Evolutionary conservation across 1,284 basidiomycete genomes (phyloP), one percentile per base, ranked within the genome.

Genomic region (Irpex sp.): DNA sequence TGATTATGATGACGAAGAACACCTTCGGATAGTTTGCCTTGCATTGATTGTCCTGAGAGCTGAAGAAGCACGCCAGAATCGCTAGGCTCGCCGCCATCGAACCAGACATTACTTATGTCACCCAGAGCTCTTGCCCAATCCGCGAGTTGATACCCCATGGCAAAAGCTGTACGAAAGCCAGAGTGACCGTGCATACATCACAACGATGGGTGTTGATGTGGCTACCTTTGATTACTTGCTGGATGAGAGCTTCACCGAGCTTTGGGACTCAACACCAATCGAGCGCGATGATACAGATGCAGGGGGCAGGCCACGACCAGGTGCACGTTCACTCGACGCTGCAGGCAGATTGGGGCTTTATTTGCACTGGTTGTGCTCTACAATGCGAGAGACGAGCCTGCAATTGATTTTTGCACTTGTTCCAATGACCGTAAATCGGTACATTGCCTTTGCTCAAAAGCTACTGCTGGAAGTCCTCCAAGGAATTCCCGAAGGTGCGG

Each of bases 121-220:
- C 4, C 62, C 71, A 3, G 60, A 79, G 9, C 73, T 81, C 1
- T 66, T 77, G 0, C 74, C 75, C 0, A 71, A 79, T 64, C 78
- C 78, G 17, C 68, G 75, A 0, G 1, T 26, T 0, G 64, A 62
- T 5, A 80, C 78, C 6, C 74, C 79, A 19, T 81, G 79, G 79
- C 75, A 77, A 56, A 19, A 21, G 0, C 72, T 81, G 0, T 76
- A 70, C 52, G 34, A 64, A 0, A 73, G 71, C 54, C 64, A 61
- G 8, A 72, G 71, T 66, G 76, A 82, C 62, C 66, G 74, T 0
- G 82, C 79, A 5, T 83, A 75, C 64, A 81, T 83, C 52, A 82
- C 79, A 0, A 82, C 78, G 0, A 82, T 83, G 80, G 79, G 81
- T 0, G 66, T 83, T 56, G 74, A 82, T 73, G 73, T 75, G 0